Conservation (phyloP, 441 rosid genomes). For the Lepidium campestre region DNA sequence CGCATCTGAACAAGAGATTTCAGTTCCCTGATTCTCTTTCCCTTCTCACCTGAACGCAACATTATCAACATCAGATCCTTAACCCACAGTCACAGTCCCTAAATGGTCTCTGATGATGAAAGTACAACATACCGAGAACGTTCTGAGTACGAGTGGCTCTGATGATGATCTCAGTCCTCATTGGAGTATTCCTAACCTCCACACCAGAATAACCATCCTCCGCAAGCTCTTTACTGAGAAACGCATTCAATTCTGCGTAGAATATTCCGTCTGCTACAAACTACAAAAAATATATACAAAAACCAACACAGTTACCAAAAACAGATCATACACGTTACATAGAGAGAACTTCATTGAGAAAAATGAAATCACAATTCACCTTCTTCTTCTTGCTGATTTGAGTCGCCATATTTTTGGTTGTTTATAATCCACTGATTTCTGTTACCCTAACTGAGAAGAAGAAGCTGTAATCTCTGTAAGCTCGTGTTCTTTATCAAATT, state of each 20-base stretch:
- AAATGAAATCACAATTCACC: not conserved
- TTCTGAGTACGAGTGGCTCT: constrained; percentile 76
- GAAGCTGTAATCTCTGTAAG: not conserved
- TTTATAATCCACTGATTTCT: not conserved
- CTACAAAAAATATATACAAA: too few species aligned
- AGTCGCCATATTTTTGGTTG: not conserved
- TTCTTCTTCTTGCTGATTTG: constrained; percentile 22
- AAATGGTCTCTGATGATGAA: too few species aligned
- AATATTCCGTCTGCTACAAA: too few species aligned
- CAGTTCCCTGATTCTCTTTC: constrained; percentile 82
- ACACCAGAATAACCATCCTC: not conserved
- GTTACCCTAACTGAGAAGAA: not conserved
- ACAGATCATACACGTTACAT: not conserved
- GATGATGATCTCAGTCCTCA: constrained; percentile 75
- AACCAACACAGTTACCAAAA: not conserved
- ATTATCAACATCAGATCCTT: not conserved
- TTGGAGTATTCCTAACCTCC: constrained; percentile 51
- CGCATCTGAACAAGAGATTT: constrained; percentile 80
- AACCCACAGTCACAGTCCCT: not conserved
- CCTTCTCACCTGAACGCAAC: constrained; percentile 58
- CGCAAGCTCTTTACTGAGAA: too few species aligned
- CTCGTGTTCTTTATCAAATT: not conserved
- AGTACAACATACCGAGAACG: constrained; percentile 64
- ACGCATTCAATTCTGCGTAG: too few species aligned
- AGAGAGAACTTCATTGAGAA: not conserved